phyloP scores from a whole-genome alignment of 768 basidiomycete genomes.

The Leccinum broughii region DNA sequence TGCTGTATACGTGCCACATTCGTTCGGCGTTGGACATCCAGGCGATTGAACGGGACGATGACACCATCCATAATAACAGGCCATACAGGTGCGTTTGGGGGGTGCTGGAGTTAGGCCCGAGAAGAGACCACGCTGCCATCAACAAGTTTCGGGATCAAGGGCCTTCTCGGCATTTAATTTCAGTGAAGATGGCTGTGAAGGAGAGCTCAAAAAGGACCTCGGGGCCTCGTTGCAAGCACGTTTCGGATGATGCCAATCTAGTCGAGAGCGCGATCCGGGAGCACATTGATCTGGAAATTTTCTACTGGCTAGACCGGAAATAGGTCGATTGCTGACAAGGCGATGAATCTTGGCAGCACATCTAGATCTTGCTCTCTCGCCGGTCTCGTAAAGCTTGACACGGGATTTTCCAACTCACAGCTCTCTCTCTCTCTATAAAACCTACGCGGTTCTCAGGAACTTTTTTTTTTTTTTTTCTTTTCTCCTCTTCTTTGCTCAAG shows the following conservation, averaged over 20 bases:
- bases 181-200: constrained; percentile 14
- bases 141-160: constrained; percentile 10
- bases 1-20: constrained; percentile 8
- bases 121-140: constrained; percentile 11
- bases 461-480: constrained; percentile 7
- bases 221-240: constrained; percentile 32
- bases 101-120: constrained; percentile 4
- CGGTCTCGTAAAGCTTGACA: constrained; percentile 29
- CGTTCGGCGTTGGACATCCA: not conserved
- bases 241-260: constrained; percentile 30
- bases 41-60: not conserved
- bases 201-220: constrained; percentile 1
- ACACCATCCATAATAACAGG: not conserved
- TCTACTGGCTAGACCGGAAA: constrained; percentile 29
- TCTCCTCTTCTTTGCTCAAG: constrained; percentile 8
- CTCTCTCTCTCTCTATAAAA: constrained; percentile 24
- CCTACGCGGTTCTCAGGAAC: constrained; percentile 5
- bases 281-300: constrained; percentile 12
- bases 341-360: constrained; percentile 14
- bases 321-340: constrained; percentile 22
- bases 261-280: constrained; percentile 25
- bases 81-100: constrained; percentile 10
- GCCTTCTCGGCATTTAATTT: constrained; percentile 25
- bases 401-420: constrained; percentile 26
- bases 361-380: constrained; percentile 22